Evolutionary conservation across 2,329 filamentous ascomycete genomes (phyloP), one percentile per base, ranked within the genome.

Genomic region (Colletotrichum chrysophilum): DNA sequence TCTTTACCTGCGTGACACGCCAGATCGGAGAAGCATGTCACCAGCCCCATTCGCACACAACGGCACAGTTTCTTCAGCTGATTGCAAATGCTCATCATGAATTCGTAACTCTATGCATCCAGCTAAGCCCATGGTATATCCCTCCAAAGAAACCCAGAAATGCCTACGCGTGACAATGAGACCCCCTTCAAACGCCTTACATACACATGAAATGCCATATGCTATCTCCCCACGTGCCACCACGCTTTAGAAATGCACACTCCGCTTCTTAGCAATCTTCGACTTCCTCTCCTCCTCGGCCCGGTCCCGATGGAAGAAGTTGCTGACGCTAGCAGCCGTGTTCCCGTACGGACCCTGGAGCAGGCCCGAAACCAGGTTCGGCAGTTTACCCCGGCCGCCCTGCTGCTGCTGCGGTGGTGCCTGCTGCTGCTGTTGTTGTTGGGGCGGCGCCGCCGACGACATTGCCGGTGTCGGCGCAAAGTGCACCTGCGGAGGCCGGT

Each of bases 261-360:
- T 89, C 71, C 86, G 84, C 84, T 89, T 89, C 84, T 89, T 89
- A 72, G 85, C 83, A 66, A 85, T 78, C 81, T 87, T 85, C 1
- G 24, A 12, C 80, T 86, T 86, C 66, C 83, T 81, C 73, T 84
- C 86, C 21, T 84, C 83, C 78, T 87, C 80, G 75, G 84, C 74
- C 78, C 85, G 77, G 80, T 80, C 55, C 79, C 77, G 72, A 81
- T 82, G 79, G 80, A 87, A 85, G 82, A 88, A 89, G 65, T 84
- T 86, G 78, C 84, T 89, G 78, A 84, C 86, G 66, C 83, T 89
- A 55, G 85, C 85, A n/a, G 85, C 84, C 72, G 83, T 83, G 14
- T 82, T 85, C 76, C 82, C 83, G 75, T 85, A 83, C 65, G 83
- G 82, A 1, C 79, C 79, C 28, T 80, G 79, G 6, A 84, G 70